Evolutionary conservation across 2,329 filamentous ascomycete species (phyloP).

Genomic region (Fusarium sacchari): DNA sequence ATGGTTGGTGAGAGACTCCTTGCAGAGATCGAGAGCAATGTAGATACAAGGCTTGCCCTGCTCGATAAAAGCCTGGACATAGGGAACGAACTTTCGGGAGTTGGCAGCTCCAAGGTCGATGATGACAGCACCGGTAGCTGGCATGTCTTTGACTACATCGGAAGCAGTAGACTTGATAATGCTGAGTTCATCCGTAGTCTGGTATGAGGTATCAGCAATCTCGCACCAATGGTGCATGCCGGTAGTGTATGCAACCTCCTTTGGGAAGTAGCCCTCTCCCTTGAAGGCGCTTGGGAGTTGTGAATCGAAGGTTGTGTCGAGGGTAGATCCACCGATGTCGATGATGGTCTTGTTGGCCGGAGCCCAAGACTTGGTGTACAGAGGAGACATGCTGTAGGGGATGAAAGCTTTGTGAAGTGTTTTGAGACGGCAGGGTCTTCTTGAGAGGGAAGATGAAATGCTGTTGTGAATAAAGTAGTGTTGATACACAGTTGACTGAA

Average conservation of each 20-base stretch:
- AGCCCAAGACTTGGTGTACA: neutral
- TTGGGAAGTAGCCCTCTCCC: conserved; percentile 29
- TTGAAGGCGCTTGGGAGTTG: conserved; percentile 23
- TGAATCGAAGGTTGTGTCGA: conserved; percentile 4
- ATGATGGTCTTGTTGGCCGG: neutral
- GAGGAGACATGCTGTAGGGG: neutral
- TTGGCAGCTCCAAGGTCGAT: conserved; percentile 36
- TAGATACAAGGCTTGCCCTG: conserved; percentile 32
- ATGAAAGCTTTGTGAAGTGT: neutral
- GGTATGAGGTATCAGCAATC: conserved; percentile 31
- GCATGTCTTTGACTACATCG: conserved; percentile 15
- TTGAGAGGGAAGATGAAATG: neutral
- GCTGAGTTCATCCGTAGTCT: conserved; percentile 19
- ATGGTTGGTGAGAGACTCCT: conserved; percentile 5
- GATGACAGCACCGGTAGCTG: conserved; percentile 9
- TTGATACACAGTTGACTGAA: neutral
- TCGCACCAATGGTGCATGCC: conserved; percentile 35
- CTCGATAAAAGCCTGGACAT: conserved; percentile 20
- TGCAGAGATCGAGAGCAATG: conserved; percentile 27
- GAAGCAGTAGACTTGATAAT: conserved; percentile 35
- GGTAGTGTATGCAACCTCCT: conserved; percentile 38
- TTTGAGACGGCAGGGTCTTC: neutral
- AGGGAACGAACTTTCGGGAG: conserved; percentile 36
- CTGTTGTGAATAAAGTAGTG: neutral
- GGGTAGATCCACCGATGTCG: conserved; percentile 35